phyloP scores from a whole-genome alignment of 2,329 filamentous ascomycete species.

The Plectosphaerella sp. region DNA sequence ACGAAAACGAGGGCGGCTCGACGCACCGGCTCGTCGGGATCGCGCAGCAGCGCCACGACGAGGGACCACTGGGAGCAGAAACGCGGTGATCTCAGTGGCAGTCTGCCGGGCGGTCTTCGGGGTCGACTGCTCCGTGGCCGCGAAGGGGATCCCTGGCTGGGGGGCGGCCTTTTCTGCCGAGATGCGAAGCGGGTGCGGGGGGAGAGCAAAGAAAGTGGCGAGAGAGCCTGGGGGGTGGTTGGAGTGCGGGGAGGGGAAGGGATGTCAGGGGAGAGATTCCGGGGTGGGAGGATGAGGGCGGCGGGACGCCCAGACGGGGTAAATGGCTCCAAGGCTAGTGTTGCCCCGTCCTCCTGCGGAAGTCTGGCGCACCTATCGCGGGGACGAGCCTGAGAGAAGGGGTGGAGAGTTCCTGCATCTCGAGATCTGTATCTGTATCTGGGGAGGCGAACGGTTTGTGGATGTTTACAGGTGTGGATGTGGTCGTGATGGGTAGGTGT shows the following conservation, averaged over 20 bases:
- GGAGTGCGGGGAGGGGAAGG: background rate
- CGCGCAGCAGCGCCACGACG: background rate
- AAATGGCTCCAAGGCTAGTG: background rate
- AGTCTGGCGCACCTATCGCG: no score
- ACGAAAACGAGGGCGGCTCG: no score
- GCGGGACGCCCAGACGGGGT: conserved; percentile 2
- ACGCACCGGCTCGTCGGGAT: background rate
- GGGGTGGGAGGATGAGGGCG: background rate
- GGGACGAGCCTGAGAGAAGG: no score
- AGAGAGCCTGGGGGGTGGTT: background rate
- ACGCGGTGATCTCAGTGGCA: background rate
- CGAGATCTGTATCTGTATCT: no score
- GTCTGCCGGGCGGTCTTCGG: conserved; percentile 1
- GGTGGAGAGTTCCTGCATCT: no score
- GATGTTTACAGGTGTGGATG: no score
- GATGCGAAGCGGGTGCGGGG: background rate
- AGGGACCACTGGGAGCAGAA: background rate
- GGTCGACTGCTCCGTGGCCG: conserved; percentile 4
- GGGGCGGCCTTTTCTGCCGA: background rate
- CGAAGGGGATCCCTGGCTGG: conserved; percentile 1
- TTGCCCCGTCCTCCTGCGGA: no score
- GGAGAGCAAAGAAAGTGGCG: background rate
- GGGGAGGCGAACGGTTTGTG: no score
- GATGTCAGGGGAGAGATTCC: background rate
- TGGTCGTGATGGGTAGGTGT: no score